A percentile compares a stretch with the other conserved stretches of the same genome.
Evolutionary conservation across 257 asterid genomes (phyloP).

Genomic region (Fraxinus quadrangulata): DNA sequence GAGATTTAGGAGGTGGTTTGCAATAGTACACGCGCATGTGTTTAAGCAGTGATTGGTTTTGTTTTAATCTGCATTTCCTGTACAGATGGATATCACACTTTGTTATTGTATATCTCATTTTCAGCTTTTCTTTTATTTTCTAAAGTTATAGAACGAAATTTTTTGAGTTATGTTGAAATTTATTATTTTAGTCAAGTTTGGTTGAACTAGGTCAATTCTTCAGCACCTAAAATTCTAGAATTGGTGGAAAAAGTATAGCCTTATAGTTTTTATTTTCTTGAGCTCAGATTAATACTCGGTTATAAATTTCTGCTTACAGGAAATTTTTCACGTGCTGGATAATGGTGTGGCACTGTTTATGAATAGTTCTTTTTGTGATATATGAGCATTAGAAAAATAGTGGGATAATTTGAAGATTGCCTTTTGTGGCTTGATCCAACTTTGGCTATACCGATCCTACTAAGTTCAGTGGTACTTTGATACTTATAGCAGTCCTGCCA

Average conservation of each 20-base stretch:
- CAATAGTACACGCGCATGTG: background rate
- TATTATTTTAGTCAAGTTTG: slow-evolving; percentile 4
- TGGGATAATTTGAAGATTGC: slow-evolving; percentile 13
- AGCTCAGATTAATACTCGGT: slow-evolving; percentile 20
- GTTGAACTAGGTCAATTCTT: slow-evolving; percentile 5
- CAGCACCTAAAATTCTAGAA: slow-evolving; percentile 5
- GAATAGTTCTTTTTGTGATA: slow-evolving; percentile 9
- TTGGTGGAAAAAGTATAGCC: slow-evolving; percentile 10
- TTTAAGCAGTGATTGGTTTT: background rate
- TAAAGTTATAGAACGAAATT: background rate
- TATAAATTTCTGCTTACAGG: slow-evolving; percentile 34
- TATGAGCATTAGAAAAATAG: slow-evolving; percentile 5
- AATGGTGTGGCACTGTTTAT: background rate
- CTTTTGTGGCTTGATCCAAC: slow-evolving; percentile 19
- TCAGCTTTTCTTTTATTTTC: background rate
- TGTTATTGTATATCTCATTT: background rate
- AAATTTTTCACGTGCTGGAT: slow-evolving; percentile 23
- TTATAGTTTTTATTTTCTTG: slow-evolving; percentile 10
- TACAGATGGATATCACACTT: slow-evolving; percentile 13
- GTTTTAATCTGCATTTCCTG: slow-evolving; percentile 26
- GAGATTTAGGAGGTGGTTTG: background rate
- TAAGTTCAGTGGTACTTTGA: slow-evolving; percentile 6
- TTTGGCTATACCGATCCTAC: slow-evolving; percentile 21
- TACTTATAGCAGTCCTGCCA: slow-evolving; percentile 10
- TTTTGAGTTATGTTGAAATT: background rate